These are phyloP conservation scores for Gaertneriomyces semiglobifer DNA, from an alignment of 192 early-diverging fungal genomes.

Conservation along the genomic window DNA sequence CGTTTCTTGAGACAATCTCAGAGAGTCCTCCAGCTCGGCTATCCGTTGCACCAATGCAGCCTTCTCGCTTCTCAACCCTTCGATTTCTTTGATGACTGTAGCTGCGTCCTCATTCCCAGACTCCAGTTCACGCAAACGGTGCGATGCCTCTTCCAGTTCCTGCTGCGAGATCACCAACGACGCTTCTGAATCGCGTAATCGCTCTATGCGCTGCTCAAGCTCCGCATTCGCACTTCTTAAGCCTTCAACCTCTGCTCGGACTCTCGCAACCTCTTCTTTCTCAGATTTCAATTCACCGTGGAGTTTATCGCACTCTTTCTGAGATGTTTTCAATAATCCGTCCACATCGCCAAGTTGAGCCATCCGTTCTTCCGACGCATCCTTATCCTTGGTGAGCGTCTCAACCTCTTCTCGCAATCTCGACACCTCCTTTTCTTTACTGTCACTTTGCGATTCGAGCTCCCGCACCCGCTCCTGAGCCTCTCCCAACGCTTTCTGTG, in stretches of 20 bases:
- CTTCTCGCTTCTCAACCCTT: slow-evolving; percentile 8
- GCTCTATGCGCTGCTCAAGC: slow-evolving; percentile 1
- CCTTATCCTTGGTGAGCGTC: slow-evolving; percentile 6
- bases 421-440: neutral
- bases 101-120: neutral
- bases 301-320: no score
- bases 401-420: slow-evolving; percentile 3
- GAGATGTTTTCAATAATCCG: neutral
- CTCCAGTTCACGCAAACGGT: neutral
- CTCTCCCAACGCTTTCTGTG: neutral
- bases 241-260: neutral
- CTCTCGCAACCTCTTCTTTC: neutral
- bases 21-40: slow-evolving; percentile 1
- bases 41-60: neutral
- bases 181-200: neutral
- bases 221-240: neutral
- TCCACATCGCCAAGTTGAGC: neutral
- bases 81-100: neutral
- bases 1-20: neutral
- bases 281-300: neutral
- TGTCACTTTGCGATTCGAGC: neutral
- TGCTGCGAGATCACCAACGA: slow-evolving; percentile 11
- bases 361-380: slow-evolving; percentile 10
- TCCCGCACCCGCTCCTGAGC: neutral
- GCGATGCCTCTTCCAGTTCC: slow-evolving; percentile 11